Base-by-base conservation (phyloP, 2,329 filamentous ascomycete species). In the Grosmannia penicillata region DNA sequence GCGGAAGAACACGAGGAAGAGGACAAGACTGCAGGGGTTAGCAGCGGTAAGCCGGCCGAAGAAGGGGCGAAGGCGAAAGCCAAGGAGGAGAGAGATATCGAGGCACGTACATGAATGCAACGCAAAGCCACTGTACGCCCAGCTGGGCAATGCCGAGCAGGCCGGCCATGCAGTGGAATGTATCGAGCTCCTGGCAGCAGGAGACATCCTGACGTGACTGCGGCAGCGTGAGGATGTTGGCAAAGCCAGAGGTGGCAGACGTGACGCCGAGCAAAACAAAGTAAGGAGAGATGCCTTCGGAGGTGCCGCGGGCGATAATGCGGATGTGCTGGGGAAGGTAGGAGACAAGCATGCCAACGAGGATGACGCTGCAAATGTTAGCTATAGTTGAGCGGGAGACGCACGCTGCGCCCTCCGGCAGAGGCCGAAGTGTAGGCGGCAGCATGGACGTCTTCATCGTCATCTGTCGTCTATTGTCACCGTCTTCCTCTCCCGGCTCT, bases 1-100 rank as follows among this genome's bases (percentile, higher is more conserved):
- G 26, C 83, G 83, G 60, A 93, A 95, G 68, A 93, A 98, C 49
- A 93, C 74, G 41, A 96, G 73, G 61, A 93, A 98, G n/a, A 98
- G 72, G 17, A 93, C 66, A 37, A 96, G 76, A 48, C 89, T 96
- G 48, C n/a, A 31, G 29, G 4, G 9, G n/a, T n/a, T n/a, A n/a
- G n/a, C n/a, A n/a, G n/a, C n/a, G n/a, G n/a, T n/a, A n/a, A n/a
- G n/a, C n/a, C n/a, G n/a, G 11, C 11, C 13, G 7, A 13, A n/a
- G 13, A 33, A 6, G 4, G 13, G 22, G 15, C 27, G 15, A 32
- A 22, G 2, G 19, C 18, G 11, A 23, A 17, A 25, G 17, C 8
- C 7, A n/a, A 8, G 3, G 9, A 24, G 6, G 19, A 23, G 10
- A 24, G 9, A 13, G 13, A 28, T 7, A 8, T n/a, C 11, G 18